phyloP scores from a whole-genome alignment of 2,329 filamentous ascomycete species.

The Aspergillus sp. region DNA sequence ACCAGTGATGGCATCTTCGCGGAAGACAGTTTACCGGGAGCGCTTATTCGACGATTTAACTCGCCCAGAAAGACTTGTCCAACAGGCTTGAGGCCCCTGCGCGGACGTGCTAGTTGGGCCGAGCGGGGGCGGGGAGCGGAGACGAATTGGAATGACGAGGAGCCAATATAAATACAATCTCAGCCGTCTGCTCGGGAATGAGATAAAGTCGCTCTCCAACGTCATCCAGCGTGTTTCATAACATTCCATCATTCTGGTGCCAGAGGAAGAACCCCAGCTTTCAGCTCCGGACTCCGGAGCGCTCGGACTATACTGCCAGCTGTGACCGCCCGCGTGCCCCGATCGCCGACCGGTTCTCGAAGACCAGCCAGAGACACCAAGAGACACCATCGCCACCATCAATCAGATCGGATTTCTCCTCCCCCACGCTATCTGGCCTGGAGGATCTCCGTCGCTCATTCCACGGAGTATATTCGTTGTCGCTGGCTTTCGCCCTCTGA shows the following conservation, averaged over 20 bases:
- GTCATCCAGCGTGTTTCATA: background rate
- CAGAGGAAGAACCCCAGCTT: conserved; percentile 1
- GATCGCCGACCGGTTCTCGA: conserved; percentile 12
- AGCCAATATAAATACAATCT: conserved; percentile 8
- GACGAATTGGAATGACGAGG: background rate
- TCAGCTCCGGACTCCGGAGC: background rate
- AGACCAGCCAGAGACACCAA: background rate
- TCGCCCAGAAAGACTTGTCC: conserved; percentile 14
- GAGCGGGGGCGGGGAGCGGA: conserved; percentile 16
- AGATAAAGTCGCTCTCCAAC: background rate
- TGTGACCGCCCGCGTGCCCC: conserved; percentile 17
- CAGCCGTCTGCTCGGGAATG: background rate
- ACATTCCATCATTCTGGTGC: background rate
- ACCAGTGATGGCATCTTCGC: conserved; percentile 12
- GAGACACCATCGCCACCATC: background rate
- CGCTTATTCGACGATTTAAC: conserved; percentile 22
- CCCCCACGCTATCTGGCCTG: conserved; percentile 14
- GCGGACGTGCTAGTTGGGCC: conserved; percentile 12
- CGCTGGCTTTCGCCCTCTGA: conserved; percentile 1
- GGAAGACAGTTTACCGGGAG: conserved; percentile 21
- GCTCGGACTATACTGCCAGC: conserved; percentile 14
- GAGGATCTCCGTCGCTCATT: conserved; percentile 12
- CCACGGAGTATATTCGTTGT: conserved; percentile 9
- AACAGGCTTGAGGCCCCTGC: conserved; percentile 17
- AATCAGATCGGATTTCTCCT: conserved; percentile 10